phyloP scores from a whole-genome alignment of 2,329 filamentous ascomycete species.

The Arthrocladium fulminans region DNA sequence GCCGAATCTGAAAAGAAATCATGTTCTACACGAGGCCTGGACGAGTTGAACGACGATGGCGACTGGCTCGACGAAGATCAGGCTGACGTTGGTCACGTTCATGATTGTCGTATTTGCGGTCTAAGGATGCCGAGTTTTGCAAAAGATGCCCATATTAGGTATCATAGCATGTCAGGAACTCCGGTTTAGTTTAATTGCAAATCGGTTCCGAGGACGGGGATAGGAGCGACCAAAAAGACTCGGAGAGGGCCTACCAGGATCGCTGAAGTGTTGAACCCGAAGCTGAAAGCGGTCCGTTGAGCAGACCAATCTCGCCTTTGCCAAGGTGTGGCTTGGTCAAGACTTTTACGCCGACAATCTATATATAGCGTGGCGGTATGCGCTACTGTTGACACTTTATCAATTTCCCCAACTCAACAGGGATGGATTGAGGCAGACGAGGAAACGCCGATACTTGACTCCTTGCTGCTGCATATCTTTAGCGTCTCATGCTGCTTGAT shows the following conservation, averaged over 20 bases:
- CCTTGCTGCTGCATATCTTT: slow-evolving; percentile 2
- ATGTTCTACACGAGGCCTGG: neutral
- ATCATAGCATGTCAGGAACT: slow-evolving; percentile 13
- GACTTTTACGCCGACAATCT: neutral
- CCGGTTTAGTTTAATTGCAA: neutral
- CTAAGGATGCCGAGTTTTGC: slow-evolving; percentile 18
- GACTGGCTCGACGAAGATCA: slow-evolving; percentile 19
- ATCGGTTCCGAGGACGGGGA: neutral
- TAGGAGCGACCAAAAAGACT: neutral
- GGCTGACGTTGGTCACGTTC: slow-evolving; percentile 9
- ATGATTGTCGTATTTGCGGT: slow-evolving; percentile 17
- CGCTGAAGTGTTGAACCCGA: neutral
- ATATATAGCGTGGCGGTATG: slow-evolving; percentile 4
- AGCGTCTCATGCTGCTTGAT: neutral
- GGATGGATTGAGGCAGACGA: slow-evolving; percentile 1
- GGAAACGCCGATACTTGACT: slow-evolving; percentile 1
- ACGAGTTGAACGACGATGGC: neutral
- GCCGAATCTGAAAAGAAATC: neutral
- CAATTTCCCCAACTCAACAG: neutral
- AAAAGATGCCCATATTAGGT: slow-evolving; percentile 16
- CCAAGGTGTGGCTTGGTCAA: neutral
- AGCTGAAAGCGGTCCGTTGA: neutral
- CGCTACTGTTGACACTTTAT: neutral
- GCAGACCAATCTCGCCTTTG: neutral
- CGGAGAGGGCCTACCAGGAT: neutral